phyloP scores from a whole-genome alignment of 2,329 filamentous ascomycete species.

The Tolypocladium ovalisporum region DNA sequence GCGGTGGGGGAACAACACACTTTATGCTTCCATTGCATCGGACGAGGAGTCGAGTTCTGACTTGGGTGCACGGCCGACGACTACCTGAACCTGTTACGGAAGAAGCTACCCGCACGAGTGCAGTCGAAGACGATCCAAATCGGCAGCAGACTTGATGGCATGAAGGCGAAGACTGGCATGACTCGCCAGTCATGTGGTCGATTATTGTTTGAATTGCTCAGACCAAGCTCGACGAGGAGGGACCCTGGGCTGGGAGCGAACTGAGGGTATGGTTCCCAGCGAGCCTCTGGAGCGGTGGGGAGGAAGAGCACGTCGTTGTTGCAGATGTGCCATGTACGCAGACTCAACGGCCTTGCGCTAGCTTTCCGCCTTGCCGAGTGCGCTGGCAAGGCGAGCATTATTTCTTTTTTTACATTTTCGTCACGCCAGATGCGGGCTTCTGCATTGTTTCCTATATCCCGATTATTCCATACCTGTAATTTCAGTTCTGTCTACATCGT shows the following conservation, averaged over 20 bases:
- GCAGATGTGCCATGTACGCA: slow-evolving; percentile 6
- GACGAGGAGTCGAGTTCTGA: slow-evolving; percentile 27
- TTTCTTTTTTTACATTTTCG: not conserved
- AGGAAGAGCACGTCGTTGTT: slow-evolving; percentile 1
- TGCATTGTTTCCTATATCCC: slow-evolving; percentile 8
- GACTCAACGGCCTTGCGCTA: slow-evolving; percentile 1
- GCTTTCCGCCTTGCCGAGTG: not conserved
- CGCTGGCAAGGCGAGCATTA: not conserved
- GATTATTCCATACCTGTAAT: slow-evolving; percentile 10
- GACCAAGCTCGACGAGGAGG: not conserved
- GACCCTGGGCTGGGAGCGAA: not conserved
- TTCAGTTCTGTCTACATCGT: slow-evolving; percentile 3
- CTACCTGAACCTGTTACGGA: slow-evolving; percentile 8
- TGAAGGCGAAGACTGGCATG: slow-evolving; percentile 1
- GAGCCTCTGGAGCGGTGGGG: not conserved
- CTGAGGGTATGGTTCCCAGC: not conserved
- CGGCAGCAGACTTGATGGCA: slow-evolving; percentile 4
- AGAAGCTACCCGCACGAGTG: not conserved
- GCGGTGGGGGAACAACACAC: not conserved
- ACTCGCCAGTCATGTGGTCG: slow-evolving; percentile 3
- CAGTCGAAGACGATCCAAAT: not conserved
- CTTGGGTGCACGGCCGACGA: slow-evolving; percentile 14
- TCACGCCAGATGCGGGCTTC: slow-evolving; percentile 3
- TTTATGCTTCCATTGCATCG: slow-evolving; percentile 24
- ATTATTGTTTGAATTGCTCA: slow-evolving; percentile 4